Conservation (phyloP, 306 rosid species). For the Calophaca sinica region DNA sequence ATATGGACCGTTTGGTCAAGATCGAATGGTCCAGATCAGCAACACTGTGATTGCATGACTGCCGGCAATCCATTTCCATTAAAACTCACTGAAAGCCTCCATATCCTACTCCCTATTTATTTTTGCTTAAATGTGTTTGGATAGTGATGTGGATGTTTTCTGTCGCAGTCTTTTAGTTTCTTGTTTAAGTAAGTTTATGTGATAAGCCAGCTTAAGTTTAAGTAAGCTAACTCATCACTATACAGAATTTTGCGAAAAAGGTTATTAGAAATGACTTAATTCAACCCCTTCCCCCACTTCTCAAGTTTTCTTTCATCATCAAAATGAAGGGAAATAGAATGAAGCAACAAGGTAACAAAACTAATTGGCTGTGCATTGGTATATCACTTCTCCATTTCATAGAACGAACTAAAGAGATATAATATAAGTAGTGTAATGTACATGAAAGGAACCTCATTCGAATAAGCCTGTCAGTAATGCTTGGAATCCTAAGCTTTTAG, state of each 20-base stretch:
- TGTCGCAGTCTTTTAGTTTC: too few species aligned
- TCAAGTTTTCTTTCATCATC: neutral
- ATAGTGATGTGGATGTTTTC: too few species aligned
- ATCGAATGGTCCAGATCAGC: too few species aligned
- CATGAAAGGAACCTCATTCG: conserved; percentile 33
- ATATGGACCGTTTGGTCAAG: too few species aligned
- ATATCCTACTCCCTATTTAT: too few species aligned
- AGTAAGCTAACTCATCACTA: too few species aligned
- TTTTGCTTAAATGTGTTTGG: too few species aligned
- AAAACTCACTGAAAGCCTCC: too few species aligned
- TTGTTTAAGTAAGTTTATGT: too few species aligned
- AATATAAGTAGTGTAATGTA: conserved; percentile 17
- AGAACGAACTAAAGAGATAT: neutral
- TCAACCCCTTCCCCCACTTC: neutral
- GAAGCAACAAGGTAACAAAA: conserved; percentile 19
- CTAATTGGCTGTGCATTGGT: conserved; percentile 12
- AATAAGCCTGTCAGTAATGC: conserved; percentile 4
- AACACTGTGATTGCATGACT: too few species aligned
- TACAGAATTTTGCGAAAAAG: neutral
- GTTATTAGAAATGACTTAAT: neutral
- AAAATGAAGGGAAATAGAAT: conserved; percentile 13
- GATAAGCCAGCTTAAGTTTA: too few species aligned
- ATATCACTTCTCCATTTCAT: conserved; percentile 25
- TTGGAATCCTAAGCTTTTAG: conserved; percentile 59
- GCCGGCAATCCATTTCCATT: too few species aligned